Evolutionary conservation across 257 asterid genomes (phyloP), one percentile per base, ranked within the genome.

Genomic region (Solanum paucissectum): DNA sequence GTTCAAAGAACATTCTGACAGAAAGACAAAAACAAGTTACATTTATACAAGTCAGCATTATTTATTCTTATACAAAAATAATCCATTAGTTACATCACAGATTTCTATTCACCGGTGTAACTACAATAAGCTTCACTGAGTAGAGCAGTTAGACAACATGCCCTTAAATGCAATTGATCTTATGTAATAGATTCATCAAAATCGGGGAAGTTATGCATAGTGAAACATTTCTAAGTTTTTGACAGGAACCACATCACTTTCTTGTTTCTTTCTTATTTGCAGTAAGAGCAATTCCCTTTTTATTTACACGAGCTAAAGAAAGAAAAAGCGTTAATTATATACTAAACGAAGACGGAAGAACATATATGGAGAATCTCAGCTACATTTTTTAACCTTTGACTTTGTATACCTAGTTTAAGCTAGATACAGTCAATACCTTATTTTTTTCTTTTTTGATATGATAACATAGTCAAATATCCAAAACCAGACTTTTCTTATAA

Each of bases 1-100:
- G 16, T 92, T 90, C 92, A 97, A 87, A 86, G 89, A 62, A 88
- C 92, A 86, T 83, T 88, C 99, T 97, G 95, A 71, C 89, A 86
- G 37, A 64, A 77, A 33, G 79, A 86, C 87, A 72, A 71, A 52
- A 89, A 84, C 32, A 62, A 23, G 82, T 62, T 23, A 87, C 62
- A 83, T 29, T 82, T 29, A 49, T 52, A 46, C 32, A 82, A 29
- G 84, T 76, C 60, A 29, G 20, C 27, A 82, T 29, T 29, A 46
- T 29, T 16, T 82, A 18, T 49, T 82, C 69, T 46, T 82, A 44
- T 18, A 18, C 3, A 14, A 82, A 49, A 40, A 49, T 9, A 5
- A 0, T 3, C 5, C 18, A 49, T 18, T 82, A 82, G 42, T 82
- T 82, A 49, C 29, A 5, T 20, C 11, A 18, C 69, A 46, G 69